These are phyloP conservation scores for Zymoseptoria pseudotritici DNA, from an alignment of 2,329 filamentous ascomycete species.

Conservation along the genomic window DNA sequence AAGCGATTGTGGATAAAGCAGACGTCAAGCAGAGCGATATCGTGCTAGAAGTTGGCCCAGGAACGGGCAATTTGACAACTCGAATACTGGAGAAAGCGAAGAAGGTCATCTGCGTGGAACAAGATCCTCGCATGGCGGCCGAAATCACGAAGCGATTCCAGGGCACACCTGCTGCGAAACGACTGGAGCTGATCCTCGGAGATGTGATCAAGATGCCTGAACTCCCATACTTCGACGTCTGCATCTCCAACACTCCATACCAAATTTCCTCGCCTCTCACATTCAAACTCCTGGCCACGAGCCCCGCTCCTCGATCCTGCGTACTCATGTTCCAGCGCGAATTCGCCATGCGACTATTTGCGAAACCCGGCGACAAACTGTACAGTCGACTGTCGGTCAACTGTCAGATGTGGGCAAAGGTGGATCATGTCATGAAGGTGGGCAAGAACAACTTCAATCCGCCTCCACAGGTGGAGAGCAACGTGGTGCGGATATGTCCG, in stretches of 20 bases:
- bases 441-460: conserved; percentile 95
- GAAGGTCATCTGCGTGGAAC: conserved; percentile 76
- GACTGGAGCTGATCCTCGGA: conserved; percentile 79
- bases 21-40: conserved; percentile 81
- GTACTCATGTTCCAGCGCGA: conserved; percentile 97
- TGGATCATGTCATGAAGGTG: conserved; percentile 76
- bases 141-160: conserved; percentile 92
- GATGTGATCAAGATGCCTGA: conserved; percentile 83
- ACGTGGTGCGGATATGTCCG: conserved; percentile 81
- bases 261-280: conserved; percentile 85
- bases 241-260: conserved; percentile 71
- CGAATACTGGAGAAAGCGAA: conserved; percentile 83
- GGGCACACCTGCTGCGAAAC: conserved; percentile 74
- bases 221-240: conserved; percentile 71
- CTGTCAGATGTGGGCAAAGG: conserved; percentile 81
- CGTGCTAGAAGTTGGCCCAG: conserved; percentile 87
- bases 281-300: conserved; percentile 78
- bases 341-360: conserved; percentile 84
- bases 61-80: conserved; percentile 82
- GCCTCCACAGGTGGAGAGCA: conserved; percentile 84
- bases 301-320: conserved; percentile 71
- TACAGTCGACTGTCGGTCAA: conserved; percentile 91
- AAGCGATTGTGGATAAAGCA: conserved; percentile 78
- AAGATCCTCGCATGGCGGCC: conserved; percentile 93
- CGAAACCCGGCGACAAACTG: conserved; percentile 76